These are phyloP conservation scores for Apiotrichum laibachii DNA, from an alignment of 1,284 basidiomycete genomes.

Conservation along the genomic window DNA sequence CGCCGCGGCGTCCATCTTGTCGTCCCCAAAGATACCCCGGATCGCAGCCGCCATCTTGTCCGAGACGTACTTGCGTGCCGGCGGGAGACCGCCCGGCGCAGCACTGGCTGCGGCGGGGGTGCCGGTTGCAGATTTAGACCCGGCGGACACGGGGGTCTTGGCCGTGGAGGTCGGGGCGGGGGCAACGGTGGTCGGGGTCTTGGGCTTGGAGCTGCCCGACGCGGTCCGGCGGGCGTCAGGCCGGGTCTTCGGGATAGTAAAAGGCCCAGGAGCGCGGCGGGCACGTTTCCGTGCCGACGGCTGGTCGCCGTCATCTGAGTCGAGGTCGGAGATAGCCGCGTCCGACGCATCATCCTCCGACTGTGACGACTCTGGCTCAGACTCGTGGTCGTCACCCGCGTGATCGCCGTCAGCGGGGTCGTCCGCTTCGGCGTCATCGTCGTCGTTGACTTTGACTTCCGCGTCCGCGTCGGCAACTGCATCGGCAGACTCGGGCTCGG, in stretches of 20 bases:
- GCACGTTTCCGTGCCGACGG: no score
- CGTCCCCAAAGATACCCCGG: conserved; percentile 28
- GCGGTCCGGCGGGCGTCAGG: no score
- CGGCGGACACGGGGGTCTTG: background rate
- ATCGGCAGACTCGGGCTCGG: background rate
- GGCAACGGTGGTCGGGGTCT: background rate
- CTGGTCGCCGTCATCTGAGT: no score
- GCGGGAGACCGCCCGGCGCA: conserved; percentile 20
- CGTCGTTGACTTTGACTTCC: background rate
- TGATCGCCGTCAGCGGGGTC: background rate
- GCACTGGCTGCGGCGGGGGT: background rate
- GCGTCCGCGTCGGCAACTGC: background rate
- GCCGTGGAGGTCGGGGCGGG: background rate
- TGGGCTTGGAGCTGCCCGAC: background rate
- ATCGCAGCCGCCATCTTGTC: conserved; percentile 31
- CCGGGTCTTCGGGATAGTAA: no score
- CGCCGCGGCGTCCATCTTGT: conserved; percentile 20
- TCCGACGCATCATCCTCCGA: no score
- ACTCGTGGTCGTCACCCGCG: background rate
- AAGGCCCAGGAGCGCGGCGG: no score
- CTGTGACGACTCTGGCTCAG: background rate
- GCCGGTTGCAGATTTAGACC: background rate
- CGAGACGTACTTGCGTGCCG: conserved; percentile 37
- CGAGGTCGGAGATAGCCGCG: no score
- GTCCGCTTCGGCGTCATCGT: background rate